Evolutionary conservation across 169 alveolate genomes (phyloP).

Genomic region (Plasmodium gonderi): DNA sequence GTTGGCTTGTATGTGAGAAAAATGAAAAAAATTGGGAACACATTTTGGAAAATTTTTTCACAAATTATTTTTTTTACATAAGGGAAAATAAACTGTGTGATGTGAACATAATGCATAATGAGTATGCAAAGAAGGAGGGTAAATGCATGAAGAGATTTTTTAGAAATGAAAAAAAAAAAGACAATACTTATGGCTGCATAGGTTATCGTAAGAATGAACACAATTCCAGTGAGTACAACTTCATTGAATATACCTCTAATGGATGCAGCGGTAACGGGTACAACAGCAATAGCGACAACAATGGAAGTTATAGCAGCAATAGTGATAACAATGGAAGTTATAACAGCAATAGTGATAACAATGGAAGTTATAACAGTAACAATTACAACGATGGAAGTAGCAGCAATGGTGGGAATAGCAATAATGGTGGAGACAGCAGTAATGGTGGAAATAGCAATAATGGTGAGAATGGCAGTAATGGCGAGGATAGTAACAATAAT

Average conservation of each 20-base stretch:
- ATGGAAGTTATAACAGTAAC: neutral
- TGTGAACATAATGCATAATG: neutral
- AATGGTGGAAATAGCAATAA: neutral
- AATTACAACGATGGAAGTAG: neutral
- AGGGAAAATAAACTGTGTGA: neutral
- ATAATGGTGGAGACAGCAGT: neutral
- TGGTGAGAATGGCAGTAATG: neutral
- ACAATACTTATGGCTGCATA: neutral
- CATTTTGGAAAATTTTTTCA: neutral
- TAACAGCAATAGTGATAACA: neutral
- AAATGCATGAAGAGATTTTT: neutral
- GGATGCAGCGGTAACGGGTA: neutral
- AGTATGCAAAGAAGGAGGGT: neutral
- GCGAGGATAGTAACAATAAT: neutral
- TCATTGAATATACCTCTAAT: neutral
- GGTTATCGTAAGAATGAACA: neutral
- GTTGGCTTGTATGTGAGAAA: neutral
- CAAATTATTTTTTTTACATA: neutral
- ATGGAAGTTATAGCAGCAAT: neutral
- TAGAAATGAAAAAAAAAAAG: neutral
- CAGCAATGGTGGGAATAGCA: neutral
- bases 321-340: neutral
- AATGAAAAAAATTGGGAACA: neutral
- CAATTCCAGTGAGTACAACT: neutral
- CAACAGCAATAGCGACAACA: neutral